Base-by-base conservation (phyloP, 768 basidiomycete genomes). In the Naganishia antarctica region DNA sequence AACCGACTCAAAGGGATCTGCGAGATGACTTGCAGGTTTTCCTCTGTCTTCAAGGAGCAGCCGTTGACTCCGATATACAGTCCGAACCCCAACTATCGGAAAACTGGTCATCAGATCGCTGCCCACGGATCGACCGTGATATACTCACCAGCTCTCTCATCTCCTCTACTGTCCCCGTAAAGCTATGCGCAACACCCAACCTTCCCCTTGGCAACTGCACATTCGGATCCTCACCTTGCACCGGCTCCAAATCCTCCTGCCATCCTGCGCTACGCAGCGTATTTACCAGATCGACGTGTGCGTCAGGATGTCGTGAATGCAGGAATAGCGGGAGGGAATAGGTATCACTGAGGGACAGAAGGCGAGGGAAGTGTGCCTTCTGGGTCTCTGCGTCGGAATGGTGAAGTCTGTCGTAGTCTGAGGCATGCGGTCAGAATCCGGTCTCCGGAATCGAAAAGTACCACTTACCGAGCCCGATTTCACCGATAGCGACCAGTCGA, bases 151-250 rank as follows among this genome's bases (percentile, higher is more conserved):
- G 77, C 71, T 90, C 88, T 8, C 73, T 70, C 15, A 82, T 83
- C 71, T 91, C 88, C 40, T 81, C 82, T 3, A 71, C 70, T 0
- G 81, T 82, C 4, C 90, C 90, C 0, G 89, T 89, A 76, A 89
- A 89, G 66, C 87, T 88, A 72, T 90, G 90, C 3, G 90, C 87
- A 23, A 91, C 89, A 0, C 89, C 89, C 3, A 23, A 80, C 80
- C 88, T 63, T 83, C 78, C 29, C 73, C 76, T 65, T 73, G 75
- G 3, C 59, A 28, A 13, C 11, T 48, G 40, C 7, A 13, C 9
- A 15, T 86, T 23, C 37, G n/a, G 13, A 32, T 26, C 53, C 41
- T 47, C 31, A 4, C 47, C 47, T 25, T 32, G n/a, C 15, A 3
- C 47, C 0, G 47, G 34, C 31, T 32, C 86, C 29, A 85, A 83